Conservation (phyloP, 495 filamentous ascomycete genomes). For the Lasiosphaeris hirsuta region DNA sequence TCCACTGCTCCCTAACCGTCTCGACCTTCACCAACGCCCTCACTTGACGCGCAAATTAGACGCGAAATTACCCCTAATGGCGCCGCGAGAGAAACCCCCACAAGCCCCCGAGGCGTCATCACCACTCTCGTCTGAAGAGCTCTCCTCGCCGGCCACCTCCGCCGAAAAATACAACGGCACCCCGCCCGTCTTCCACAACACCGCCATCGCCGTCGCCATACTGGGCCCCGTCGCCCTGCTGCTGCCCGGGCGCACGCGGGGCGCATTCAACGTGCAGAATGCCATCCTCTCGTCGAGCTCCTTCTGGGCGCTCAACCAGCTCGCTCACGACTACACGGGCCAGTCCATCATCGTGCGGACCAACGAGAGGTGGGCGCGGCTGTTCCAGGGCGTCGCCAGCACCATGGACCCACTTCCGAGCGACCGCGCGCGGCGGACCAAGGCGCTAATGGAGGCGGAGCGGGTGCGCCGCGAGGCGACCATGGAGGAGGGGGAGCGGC, state of each 20-base stretch:
- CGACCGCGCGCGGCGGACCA: conserved; percentile 56
- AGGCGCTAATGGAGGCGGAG: conserved; percentile 42
- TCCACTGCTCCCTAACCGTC: not conserved
- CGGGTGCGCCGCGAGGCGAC: conserved; percentile 36
- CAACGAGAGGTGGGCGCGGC: conserved; percentile 19
- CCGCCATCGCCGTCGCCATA: conserved; percentile 62
- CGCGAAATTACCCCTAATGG: not conserved
- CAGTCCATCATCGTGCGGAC: conserved; percentile 38
- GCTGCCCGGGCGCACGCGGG: conserved; percentile 79
- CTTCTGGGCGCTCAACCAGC: conserved; percentile 62
- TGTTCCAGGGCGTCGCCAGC: not conserved
- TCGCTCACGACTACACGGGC: conserved; percentile 60
- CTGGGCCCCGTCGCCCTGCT: conserved; percentile 65
- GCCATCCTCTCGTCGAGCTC: conserved; percentile 58
- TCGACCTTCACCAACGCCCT: not conserved
- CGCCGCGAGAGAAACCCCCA: not conserved
- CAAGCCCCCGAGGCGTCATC: conserved; percentile 2
- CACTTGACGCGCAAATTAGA: not conserved
- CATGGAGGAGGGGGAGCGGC: conserved; percentile 25
- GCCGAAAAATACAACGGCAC: conserved; percentile 12
- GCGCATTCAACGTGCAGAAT: conserved; percentile 45
- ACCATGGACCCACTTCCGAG: conserved; percentile 34
- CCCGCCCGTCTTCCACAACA: conserved; percentile 52
- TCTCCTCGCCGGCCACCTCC: not conserved
- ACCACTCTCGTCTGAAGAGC: not conserved